Evolutionary conservation across 495 filamentous ascomycete genomes (phyloP).

Genomic region (Elasticomyces elasticus): DNA sequence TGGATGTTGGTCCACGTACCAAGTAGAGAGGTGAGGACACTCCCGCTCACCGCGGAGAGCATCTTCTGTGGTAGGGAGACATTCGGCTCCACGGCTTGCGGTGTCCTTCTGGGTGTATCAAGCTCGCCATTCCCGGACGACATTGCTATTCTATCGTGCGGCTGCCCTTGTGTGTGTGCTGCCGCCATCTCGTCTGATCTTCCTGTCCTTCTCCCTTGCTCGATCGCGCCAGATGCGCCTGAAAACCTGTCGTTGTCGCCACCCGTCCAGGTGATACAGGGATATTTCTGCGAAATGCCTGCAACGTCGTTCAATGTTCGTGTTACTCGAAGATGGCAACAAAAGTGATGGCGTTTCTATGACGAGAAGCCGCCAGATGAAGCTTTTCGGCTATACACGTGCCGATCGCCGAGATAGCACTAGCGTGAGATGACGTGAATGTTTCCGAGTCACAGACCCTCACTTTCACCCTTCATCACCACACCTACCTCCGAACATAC

Average conservation of each 20-base stretch:
- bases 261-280: too few species aligned
- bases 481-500: too few species aligned
- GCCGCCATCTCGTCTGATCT: conserved; percentile 12
- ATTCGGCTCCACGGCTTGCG: conserved; percentile 31
- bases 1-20: conserved; percentile 44
- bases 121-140: conserved; percentile 27
- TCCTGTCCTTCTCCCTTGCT: conserved; percentile 8
- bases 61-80: conserved; percentile 81
- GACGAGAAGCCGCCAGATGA: not conserved
- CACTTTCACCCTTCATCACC: too few species aligned
- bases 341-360: too few species aligned
- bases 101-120: conserved; percentile 5
- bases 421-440: not conserved
- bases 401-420: not conserved
- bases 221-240: not conserved
- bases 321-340: not conserved
- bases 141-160: conserved; percentile 33
- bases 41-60: conserved; percentile 85
- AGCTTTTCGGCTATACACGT: not conserved
- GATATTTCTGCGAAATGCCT: too few species aligned
- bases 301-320: too few species aligned
- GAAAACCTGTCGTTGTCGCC: not conserved
- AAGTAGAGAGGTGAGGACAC: conserved; percentile 76
- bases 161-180: conserved; percentile 26
- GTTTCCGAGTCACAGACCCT: too few species aligned